Conservation (phyloP, 129 eudicot genomes). For the Escallonia rubra region DNA sequence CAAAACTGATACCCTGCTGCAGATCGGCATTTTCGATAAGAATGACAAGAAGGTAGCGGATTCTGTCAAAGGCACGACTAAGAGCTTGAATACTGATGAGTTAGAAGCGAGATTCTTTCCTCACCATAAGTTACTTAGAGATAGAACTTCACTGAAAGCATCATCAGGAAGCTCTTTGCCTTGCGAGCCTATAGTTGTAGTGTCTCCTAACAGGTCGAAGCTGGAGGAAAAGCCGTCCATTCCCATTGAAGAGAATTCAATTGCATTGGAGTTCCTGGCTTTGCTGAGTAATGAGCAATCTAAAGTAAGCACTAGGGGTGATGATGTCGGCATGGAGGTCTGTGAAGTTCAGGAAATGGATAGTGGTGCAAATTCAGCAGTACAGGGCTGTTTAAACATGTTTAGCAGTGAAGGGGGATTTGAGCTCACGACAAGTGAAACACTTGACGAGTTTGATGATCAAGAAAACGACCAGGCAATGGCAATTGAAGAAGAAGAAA, state of each 20-base stretch:
- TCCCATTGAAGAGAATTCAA: conserved; percentile 30
- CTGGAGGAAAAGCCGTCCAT: conserved; percentile 14
- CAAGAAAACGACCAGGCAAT: conserved; percentile 46
- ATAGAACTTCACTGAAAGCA: conserved; percentile 45
- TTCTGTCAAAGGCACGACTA: conserved; percentile 25
- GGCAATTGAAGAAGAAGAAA: conserved; percentile 64
- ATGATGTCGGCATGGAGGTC: conserved; percentile 8
- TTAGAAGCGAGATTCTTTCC: conserved; percentile 82
- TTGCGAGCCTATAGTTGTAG: not conserved
- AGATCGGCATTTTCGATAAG: not conserved
- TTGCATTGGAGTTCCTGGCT: conserved; percentile 43
- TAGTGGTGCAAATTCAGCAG: conserved; percentile 14
- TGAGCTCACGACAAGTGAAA: conserved; percentile 55
- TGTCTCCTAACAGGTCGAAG: conserved; percentile 22
- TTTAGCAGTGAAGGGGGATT: conserved; percentile 13
- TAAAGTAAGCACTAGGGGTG: conserved; percentile 20
- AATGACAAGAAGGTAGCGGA: not conserved
- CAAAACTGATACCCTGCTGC: no score
- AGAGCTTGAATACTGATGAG: conserved; percentile 70
- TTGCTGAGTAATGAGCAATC: conserved; percentile 39
- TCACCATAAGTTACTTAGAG: conserved; percentile 75
- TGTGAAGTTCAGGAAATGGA: conserved; percentile 54
- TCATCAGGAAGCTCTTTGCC: conserved; percentile 20
- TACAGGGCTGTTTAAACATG: conserved; percentile 21
- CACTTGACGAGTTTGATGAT: conserved; percentile 66